Evolutionary conservation across 331 rosid species (phyloP), one percentile per base, ranked within the genome.

Genomic region (Phaseolus coccineus): DNA sequence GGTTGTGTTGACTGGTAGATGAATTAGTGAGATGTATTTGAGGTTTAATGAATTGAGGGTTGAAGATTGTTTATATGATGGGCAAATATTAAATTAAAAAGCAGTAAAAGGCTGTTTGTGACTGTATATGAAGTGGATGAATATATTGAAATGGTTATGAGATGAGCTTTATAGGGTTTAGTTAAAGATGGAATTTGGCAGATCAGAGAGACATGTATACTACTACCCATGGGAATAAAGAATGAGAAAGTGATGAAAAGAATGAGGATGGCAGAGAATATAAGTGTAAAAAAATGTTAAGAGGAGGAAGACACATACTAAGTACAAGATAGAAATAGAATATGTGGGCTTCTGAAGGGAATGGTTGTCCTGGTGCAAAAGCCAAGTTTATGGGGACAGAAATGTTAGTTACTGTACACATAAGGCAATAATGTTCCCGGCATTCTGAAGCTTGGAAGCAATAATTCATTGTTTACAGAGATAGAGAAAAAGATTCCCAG

Each of bases 111-210:
- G 92, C 87, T 89, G 93, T 92, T 86, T 88, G 85, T 85, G 92
- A 94, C 91, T 90, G 92, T 85, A 88, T 90, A 68, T 86, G 89
- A 83, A 82, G 84, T 81, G 67, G 84, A 83, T 83, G 82, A 85
- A 85, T 80, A 31, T 62, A 31, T 62, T 62, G 68, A 62, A 62
- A 61, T 80, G 58, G 25, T 70, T 75, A 67, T 75, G 50, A 84
- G 57, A 85, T 46, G 15, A 46, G 85, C 95, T 94, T 94, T 92
- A 94, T 94, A 84, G 97, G 97, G 91, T 84, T 88, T 81, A 80
- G 94, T 75, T 92, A 94, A 94, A 92, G 98, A 86, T 24, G 84
- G 79, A 89, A 85, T 81, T 85, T 86, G 89, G 93, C 94, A 91
- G 89, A 76, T 75, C 77, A 81, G 73, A 46, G 87, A 70, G 55